Evolutionary conservation across 1,284 basidiomycete genomes (phyloP), one percentile per base, ranked within the genome.

Genomic region (Caloboletus inedulis): DNA sequence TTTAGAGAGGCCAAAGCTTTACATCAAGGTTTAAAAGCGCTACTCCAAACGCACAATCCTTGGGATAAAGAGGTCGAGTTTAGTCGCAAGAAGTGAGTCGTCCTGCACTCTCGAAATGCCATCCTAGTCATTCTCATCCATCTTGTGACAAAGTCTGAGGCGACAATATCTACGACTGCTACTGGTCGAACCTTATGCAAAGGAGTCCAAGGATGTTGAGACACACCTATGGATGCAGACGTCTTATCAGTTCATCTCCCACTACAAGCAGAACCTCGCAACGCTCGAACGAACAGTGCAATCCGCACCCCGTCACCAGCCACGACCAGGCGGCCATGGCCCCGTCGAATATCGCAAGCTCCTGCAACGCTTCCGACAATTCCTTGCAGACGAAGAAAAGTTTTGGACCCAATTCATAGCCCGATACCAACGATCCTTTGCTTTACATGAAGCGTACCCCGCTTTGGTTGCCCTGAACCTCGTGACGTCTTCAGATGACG

Each of bases 141-240:
- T 43, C 52, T 25, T 46, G 43, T 33, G 47, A 25, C 47, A 40
- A 54, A 94, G 92, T 63, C 77, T 93, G 47, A 84, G 93, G 52
- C 82, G 85, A 51, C 80, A 82, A 35, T 87, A 92, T 69, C 75
- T 94, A 45, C 81, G 79, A 33, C 72, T 95, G 30, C 77, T 96
- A 18, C 84, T 94, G 59, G 71, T 84, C 23, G 78, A 92, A 62
- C 87, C 91, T 0, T 83, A 83, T 55, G 79, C 84, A 42, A 82
- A 80, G 43, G 87, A 92, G 68, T 84, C 89, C 34, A 86, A 87
- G 66, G 87, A 89, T 71, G 82, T 87, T 40, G 91, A 94, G 64
- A 87, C 79, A 42, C 82, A 87, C 51, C 77, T 97, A 10, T 97
- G 94, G 94, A 88, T 94, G 80, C 86, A 92, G 62, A 96, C 94